Evolutionary conservation across 2,329 filamentous ascomycete species (phyloP).

Genomic region (Cladosporium sphaerospermum): DNA sequence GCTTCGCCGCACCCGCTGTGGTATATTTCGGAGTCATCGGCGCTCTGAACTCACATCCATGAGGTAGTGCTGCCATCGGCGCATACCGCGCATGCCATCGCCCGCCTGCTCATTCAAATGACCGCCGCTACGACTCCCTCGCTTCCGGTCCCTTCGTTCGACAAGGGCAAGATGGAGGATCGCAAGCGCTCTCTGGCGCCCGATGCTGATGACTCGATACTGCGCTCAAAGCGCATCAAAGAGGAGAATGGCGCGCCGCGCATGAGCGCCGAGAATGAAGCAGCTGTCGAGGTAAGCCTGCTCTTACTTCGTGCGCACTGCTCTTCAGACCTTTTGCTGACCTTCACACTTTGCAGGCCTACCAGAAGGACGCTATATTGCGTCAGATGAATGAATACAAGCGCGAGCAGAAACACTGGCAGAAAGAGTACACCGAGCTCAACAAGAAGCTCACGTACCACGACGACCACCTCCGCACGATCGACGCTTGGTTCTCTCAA

Average conservation of each 20-base stretch:
- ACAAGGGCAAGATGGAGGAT: slow-evolving; percentile 96
- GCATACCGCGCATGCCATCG: slow-evolving; percentile 10
- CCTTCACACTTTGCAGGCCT: slow-evolving; percentile 54
- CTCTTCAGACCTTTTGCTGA: not conserved
- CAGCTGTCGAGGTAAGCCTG: slow-evolving; percentile 65
- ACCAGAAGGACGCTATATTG: slow-evolving; percentile 92
- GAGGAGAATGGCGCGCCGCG: slow-evolving; percentile 68
- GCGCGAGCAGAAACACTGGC: slow-evolving; percentile 75
- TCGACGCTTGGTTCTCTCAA: slow-evolving; percentile 93
- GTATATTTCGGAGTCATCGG: not conserved
- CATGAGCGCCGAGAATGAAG: slow-evolving; percentile 63
- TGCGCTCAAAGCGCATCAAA: slow-evolving; percentile 81
- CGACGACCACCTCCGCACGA: slow-evolving; percentile 83
- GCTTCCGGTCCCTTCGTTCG: slow-evolving; percentile 64
- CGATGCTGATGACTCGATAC: slow-evolving; percentile 74
- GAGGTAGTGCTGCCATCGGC: slow-evolving; percentile 11
- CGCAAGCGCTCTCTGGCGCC: slow-evolving; percentile 88
- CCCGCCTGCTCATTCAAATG: slow-evolving; percentile 16
- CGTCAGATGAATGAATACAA: slow-evolving; percentile 98
- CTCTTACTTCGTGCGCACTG: not conserved
- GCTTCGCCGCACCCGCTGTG: not conserved
- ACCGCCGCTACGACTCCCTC: slow-evolving; percentile 30
- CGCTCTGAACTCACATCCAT: not conserved
- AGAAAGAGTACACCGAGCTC: slow-evolving; percentile 73
- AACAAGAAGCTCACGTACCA: slow-evolving; percentile 73